Evolutionary conservation across 208 protist species (phyloP).

Genomic region (Trypanosomatidae sp.): DNA sequence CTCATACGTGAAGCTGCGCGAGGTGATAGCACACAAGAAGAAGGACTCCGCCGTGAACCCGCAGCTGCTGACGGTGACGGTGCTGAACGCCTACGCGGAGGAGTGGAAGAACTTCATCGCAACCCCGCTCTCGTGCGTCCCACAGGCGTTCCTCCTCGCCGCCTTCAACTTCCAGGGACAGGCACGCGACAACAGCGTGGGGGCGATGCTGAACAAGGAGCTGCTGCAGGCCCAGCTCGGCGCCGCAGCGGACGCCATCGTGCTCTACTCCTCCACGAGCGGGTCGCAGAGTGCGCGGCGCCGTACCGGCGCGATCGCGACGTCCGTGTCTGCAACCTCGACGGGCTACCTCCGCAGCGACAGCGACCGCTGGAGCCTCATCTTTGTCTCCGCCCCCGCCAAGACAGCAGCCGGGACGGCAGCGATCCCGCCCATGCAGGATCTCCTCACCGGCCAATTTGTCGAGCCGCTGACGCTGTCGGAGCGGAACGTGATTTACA

Average conservation of each 20-base stretch:
- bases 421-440: conserved; percentile 84
- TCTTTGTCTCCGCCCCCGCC: conserved; percentile 73
- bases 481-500: conserved; percentile 76
- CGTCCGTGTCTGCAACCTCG: background rate
- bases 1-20: conserved; percentile 79
- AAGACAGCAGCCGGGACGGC: conserved; percentile 29
- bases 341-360: conserved; percentile 17
- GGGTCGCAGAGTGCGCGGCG: conserved; percentile 12
- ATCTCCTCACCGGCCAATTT: conserved; percentile 87
- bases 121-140: conserved; percentile 57
- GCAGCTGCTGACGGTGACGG: conserved; percentile 61
- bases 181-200: conserved; percentile 29
- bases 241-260: conserved; percentile 53
- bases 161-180: conserved; percentile 69
- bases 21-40: conserved; percentile 73
- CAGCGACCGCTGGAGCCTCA: conserved; percentile 44
- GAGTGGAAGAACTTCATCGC: conserved; percentile 86
- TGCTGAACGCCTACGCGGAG: conserved; percentile 84
- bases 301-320: conserved; percentile 20
- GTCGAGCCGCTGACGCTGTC: conserved; percentile 81
- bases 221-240: conserved; percentile 82
- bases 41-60: conserved; percentile 60
- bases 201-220: conserved; percentile 74
- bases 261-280: conserved; percentile 30
- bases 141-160: conserved; percentile 66